phyloP scores from a whole-genome alignment of 495 filamentous ascomycete genomes.

The Aspergillus affinis region DNA sequence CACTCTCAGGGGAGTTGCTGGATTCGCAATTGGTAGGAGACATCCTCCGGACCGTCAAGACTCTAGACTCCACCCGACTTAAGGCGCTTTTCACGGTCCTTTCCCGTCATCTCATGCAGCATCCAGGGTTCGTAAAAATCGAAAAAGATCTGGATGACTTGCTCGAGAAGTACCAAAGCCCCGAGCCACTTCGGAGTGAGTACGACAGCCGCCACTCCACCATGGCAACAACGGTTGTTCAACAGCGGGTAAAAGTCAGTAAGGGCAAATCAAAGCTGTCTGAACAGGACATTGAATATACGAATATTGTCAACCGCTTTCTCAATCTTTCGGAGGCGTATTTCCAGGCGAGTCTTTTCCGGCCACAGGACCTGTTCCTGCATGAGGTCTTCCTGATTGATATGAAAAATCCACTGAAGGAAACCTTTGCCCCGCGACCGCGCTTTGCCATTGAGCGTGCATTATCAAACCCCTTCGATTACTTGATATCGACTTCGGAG shows the following conservation, averaged over 20 bases:
- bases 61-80: slow-evolving; percentile 45
- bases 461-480: slow-evolving; percentile 77
- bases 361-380: slow-evolving; percentile 64
- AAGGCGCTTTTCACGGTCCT: slow-evolving; percentile 21
- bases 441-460: slow-evolving; percentile 79
- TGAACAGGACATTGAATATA: slow-evolving; percentile 73
- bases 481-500: slow-evolving; percentile 66
- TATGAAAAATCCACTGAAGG: slow-evolving; percentile 71
- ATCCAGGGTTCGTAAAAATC: slow-evolving; percentile 23
- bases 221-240: slow-evolving; percentile 79
- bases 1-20: slow-evolving; percentile 56
- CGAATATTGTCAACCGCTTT: slow-evolving; percentile 68
- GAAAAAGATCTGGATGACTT: slow-evolving; percentile 34
- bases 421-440: slow-evolving; percentile 78
- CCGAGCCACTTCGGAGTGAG: slow-evolving; percentile 65
- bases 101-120: slow-evolving; percentile 17
- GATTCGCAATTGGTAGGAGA: slow-evolving; percentile 53
- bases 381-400: slow-evolving; percentile 87
- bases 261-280: slow-evolving; percentile 74
- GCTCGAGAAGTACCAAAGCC: slow-evolving; percentile 36
- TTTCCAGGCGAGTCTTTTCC: slow-evolving; percentile 52
- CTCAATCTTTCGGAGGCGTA: slow-evolving; percentile 52
- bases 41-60: slow-evolving; percentile 50
- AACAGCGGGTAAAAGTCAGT: slow-evolving; percentile 83
- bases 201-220: slow-evolving; percentile 70